These are phyloP conservation scores for Fusarium burgessii DNA, from an alignment of 2,329 filamentous ascomycete species.

Conservation along the genomic window DNA sequence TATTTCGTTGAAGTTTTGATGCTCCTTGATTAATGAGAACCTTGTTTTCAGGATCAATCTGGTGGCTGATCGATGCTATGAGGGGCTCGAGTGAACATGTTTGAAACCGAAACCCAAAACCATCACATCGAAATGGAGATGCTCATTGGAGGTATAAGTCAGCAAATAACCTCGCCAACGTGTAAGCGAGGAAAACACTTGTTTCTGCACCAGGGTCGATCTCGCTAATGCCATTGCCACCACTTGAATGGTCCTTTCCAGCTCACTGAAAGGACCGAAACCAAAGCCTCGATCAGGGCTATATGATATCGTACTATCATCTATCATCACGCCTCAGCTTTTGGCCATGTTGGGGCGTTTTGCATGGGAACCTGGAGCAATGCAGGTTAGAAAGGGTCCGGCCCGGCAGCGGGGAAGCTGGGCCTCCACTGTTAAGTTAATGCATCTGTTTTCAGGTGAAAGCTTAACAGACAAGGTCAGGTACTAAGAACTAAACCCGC, in stretches of 20 bases:
- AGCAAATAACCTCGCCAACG: slow-evolving; percentile 6
- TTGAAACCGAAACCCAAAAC: slow-evolving; percentile 25
- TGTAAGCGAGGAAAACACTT: slow-evolving; percentile 2
- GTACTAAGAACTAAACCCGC: slow-evolving; percentile 21
- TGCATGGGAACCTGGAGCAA: slow-evolving; percentile 23
- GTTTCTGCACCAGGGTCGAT: not conserved
- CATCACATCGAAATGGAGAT: not conserved
- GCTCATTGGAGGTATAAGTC: slow-evolving; percentile 18
- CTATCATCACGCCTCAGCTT: slow-evolving; percentile 18
- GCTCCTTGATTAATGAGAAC: not conserved
- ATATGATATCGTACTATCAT: slow-evolving; percentile 14
- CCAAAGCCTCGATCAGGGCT: not conserved
- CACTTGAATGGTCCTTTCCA: not conserved
- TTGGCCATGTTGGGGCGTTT: slow-evolving; percentile 23
- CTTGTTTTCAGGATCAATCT: not conserved
- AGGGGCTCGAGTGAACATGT: slow-evolving; percentile 11
- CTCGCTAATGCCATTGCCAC: not conserved
- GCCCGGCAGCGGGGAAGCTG: slow-evolving; percentile 38
- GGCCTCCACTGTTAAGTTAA: slow-evolving; percentile 39
- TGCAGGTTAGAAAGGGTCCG: slow-evolving; percentile 32
- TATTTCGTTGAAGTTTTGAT: not conserved
- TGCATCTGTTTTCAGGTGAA: slow-evolving; percentile 2
- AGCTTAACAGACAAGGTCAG: slow-evolving; percentile 30
- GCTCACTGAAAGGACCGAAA: not conserved
- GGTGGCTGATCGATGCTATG: slow-evolving; percentile 11